phyloP scores from a whole-genome alignment of 768 basidiomycete genomes.

The Termitomyces sp. region DNA sequence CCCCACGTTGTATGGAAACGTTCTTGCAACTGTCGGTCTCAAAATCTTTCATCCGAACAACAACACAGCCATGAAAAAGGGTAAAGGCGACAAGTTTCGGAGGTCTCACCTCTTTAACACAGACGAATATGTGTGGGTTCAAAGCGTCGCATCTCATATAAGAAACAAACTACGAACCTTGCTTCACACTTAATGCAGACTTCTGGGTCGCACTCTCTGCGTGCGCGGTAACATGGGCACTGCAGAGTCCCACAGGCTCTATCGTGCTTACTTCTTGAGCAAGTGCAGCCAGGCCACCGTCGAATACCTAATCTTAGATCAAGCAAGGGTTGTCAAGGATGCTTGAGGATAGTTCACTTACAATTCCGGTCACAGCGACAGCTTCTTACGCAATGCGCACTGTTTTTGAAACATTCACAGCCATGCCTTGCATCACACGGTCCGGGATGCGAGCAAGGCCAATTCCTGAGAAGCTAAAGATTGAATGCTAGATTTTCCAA shows the following conservation, averaged over 20 bases:
- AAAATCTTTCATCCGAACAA: constrained; percentile 17
- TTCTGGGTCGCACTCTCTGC: constrained; percentile 67
- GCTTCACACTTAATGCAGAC: constrained; percentile 50
- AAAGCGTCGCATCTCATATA: not conserved
- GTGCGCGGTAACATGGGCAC: constrained; percentile 48
- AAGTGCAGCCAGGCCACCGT: constrained; percentile 55
- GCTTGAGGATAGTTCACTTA: constrained; percentile 26
- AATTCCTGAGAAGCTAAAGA: constrained; percentile 25
- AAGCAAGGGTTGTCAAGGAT: not conserved
- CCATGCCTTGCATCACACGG: constrained; percentile 37
- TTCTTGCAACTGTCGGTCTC: constrained; percentile 38
- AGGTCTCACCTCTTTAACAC: constrained; percentile 16
- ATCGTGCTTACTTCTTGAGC: constrained; percentile 23
- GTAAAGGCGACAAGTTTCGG: not conserved
- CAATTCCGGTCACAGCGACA: constrained; percentile 53
- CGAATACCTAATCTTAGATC: constrained; percentile 36
- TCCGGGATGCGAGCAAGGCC: constrained; percentile 54
- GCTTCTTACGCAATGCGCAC: constrained; percentile 49
- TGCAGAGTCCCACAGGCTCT: constrained; percentile 30
- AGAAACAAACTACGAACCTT: constrained; percentile 29
- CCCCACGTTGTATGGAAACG: constrained; percentile 40
- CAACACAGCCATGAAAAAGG: not conserved
- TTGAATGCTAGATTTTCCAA: not conserved
- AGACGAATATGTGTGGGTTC: not conserved
- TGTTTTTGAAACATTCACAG: constrained; percentile 47